Percentiles rank a stretch among this genome's conserved stretches.
These are phyloP conservation scores for Plenodomus lindquistii DNA, from an alignment of 2,329 filamentous ascomycete species.

Conservation along the genomic window DNA sequence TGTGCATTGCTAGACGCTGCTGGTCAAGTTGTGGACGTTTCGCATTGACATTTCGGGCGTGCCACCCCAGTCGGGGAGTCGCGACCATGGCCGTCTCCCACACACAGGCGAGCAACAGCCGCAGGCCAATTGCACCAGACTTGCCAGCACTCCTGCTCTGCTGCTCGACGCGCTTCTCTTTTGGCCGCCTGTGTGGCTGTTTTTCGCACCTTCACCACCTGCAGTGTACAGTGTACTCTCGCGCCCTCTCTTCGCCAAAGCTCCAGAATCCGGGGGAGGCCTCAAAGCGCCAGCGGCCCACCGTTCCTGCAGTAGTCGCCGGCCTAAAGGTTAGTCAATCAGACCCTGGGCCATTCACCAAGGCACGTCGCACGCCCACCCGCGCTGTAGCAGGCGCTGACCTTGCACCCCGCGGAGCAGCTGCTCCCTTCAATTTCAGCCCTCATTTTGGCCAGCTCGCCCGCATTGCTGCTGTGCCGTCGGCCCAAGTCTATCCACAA, in stretches of 20 bases:
- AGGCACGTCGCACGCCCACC: slow-evolving; percentile 16
- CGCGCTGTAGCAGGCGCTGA: slow-evolving; percentile 12
- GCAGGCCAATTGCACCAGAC: not conserved
- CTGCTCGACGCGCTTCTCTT: not conserved
- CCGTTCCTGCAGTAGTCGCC: slow-evolving; percentile 24
- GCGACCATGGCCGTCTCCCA: slow-evolving; percentile 3
- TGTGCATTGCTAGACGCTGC: not conserved
- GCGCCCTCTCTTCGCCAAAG: not conserved
- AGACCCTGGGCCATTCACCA: slow-evolving; percentile 23
- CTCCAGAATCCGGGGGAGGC: slow-evolving; percentile 8
- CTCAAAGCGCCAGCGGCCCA: slow-evolving; percentile 2
- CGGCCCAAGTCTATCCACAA: not conserved
- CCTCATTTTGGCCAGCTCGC: not conserved
- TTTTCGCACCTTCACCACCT: not conserved
- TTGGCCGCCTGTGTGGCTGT: not conserved
- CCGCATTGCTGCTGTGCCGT: not conserved
- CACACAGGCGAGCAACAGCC: not conserved
- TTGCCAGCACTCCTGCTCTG: not conserved
- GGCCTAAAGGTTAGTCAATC: slow-evolving; percentile 9
- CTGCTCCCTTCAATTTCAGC: slow-evolving; percentile 27
- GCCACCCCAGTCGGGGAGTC: slow-evolving; percentile 4
- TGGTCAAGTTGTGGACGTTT: slow-evolving; percentile 6
- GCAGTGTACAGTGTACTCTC: too few relatives aligned
- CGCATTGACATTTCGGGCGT: slow-evolving; percentile 7
- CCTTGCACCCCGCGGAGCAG: slow-evolving; percentile 11